Conservation (phyloP, 306 rosid genomes). For the Phaseolus lunatus region DNA sequence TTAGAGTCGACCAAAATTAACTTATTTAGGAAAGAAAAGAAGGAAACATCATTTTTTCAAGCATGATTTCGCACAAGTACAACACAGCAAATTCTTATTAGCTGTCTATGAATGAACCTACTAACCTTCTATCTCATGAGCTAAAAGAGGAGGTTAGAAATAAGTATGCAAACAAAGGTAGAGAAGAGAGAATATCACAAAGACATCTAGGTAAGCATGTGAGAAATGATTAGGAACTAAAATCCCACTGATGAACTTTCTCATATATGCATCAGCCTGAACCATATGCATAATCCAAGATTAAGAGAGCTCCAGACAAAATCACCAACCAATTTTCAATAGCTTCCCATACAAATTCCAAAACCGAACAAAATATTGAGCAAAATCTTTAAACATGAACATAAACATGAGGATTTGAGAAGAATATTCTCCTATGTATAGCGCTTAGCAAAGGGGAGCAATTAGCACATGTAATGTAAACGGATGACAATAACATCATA, state of each 20-base stretch:
- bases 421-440: not conserved
- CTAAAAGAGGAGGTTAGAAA: slow-evolving; percentile 4
- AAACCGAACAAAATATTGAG: slow-evolving; percentile 5
- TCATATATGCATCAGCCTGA: slow-evolving; percentile 2
- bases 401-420: slow-evolving; percentile 10
- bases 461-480: not conserved
- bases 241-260: slow-evolving; percentile 34
- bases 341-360: slow-evolving; percentile 1
- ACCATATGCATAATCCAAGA: slow-evolving; percentile 3
- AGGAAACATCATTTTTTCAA: slow-evolving; percentile 13
- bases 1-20: not conserved
- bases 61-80: not conserved
- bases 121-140: not conserved
- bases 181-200: not conserved
- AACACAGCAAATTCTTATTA: not conserved
- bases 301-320: slow-evolving; percentile 9
- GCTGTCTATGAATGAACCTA: not conserved
- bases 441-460: not conserved
- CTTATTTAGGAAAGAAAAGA: not conserved
- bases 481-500: not conserved
- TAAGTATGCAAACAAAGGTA: slow-evolving; percentile 8
- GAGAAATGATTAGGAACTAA: not conserved
- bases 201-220: not conserved
- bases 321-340: slow-evolving; percentile 2
- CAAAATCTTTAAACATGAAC: slow-evolving; percentile 2